Evolutionary conservation across 2,329 filamentous ascomycete genomes (phyloP).

Genomic region (Teratosphaeriaceae sp.): DNA sequence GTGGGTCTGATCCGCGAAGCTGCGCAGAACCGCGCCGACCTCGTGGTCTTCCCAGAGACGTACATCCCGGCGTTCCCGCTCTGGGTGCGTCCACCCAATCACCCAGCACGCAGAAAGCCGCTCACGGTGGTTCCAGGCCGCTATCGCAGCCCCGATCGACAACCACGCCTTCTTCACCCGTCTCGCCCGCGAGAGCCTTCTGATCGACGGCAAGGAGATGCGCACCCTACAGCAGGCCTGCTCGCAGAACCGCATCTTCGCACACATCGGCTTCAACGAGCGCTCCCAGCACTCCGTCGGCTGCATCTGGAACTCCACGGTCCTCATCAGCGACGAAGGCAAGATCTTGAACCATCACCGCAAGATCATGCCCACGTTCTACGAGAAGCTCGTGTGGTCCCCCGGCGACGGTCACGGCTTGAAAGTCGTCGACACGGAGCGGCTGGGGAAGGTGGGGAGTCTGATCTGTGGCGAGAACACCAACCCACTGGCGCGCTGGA

Average conservation of each 20-base stretch:
- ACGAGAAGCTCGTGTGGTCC: slow-evolving; percentile 50
- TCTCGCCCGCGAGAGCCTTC: slow-evolving; percentile 40
- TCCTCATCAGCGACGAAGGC: slow-evolving; percentile 41
- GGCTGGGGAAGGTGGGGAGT: slow-evolving; percentile 41
- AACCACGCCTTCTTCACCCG: slow-evolving; percentile 46
- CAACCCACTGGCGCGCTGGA: slow-evolving; percentile 48
- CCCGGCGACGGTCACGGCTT: slow-evolving; percentile 48
- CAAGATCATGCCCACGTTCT: slow-evolving; percentile 51
- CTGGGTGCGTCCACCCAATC: slow-evolving; percentile 30
- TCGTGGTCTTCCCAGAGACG: slow-evolving; percentile 50
- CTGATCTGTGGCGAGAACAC: slow-evolving; percentile 55
- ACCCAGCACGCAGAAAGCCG: too few relatives aligned
- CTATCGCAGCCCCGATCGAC: slow-evolving; percentile 39
- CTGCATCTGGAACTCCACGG: slow-evolving; percentile 47
- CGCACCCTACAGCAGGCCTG: slow-evolving; percentile 35
- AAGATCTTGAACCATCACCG: slow-evolving; percentile 46
- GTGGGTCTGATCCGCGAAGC: slow-evolving; percentile 42
- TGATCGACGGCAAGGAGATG: slow-evolving; percentile 43
- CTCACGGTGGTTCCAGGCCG: slow-evolving; percentile 28
- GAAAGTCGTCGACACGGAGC: slow-evolving; percentile 37
- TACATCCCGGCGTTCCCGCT: slow-evolving; percentile 49
- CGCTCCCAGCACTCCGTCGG: slow-evolving; percentile 38
- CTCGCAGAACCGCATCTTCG: slow-evolving; percentile 31
- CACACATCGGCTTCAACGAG: slow-evolving; percentile 48
- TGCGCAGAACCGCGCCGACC: slow-evolving; percentile 37